Base-by-base conservation (phyloP, 371 early-diverging fungal species). In the Apophysomyces ossiformis region DNA sequence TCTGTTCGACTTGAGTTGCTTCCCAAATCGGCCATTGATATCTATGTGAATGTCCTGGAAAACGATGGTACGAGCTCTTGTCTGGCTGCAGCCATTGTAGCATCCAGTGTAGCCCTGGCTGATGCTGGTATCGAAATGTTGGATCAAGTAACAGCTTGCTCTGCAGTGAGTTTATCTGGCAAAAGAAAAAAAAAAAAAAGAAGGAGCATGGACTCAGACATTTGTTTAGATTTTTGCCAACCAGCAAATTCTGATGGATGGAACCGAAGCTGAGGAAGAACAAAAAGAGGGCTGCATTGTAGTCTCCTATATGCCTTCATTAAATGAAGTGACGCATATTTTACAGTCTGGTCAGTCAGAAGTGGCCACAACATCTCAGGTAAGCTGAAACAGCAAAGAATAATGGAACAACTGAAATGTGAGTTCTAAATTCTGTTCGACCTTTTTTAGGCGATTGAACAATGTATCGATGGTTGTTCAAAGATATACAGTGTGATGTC, bases 71-170 rank as follows among this genome's bases (percentile, higher is more conserved):
- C 79, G 54, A 82, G 82, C 15, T 86, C 90, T 13, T 88, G 92
- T 64, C 68, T 96, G 37, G 90, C 94, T 0, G 93, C 94, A 3
- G 95, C 96, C 7, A 91, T 97, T 60, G 90, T 92, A 36, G 92
- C 90, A 46, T 93, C 96, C 5, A 91, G 94, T 8, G 85, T 92
- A 6, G 96, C 97, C 0, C 73, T 98, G 32, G 95, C 92, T 2
- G 95, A 96, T 73, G 97, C 97, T 1, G 96, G 96, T 18, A 95
- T 98, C 50, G 96, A 97, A 73, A 93, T 97, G 93, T 72, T 88
- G 65, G 98, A 98, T 78, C 81, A 88, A 36, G 96, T 97, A 18
- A 90, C 91, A 0, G 96, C 92, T 6, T 89, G 87, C 63, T 89
- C 95, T n/a, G 89, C 87, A 13, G 90, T 84, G 81, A 65, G 78